Conservation (phyloP, 352 stramenopile species). For the Phytophthora ramorum region DNA sequence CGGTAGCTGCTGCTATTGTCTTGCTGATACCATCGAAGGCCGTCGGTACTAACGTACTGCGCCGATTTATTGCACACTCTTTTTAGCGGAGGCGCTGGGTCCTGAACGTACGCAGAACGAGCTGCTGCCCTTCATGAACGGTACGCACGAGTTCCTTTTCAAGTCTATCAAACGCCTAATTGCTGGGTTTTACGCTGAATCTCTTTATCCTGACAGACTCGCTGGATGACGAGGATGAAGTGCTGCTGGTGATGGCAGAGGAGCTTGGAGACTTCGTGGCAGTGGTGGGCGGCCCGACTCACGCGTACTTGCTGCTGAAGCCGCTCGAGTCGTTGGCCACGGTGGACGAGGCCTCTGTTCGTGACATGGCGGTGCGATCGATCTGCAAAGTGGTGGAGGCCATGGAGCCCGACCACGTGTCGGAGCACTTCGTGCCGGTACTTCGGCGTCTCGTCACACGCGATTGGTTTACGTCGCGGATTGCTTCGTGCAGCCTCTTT, state of each 20-base stretch:
- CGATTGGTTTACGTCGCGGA: slow-evolving; percentile 95
- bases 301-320: slow-evolving; percentile 92
- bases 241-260: slow-evolving; percentile 95
- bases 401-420: slow-evolving; percentile 89
- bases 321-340: slow-evolving; percentile 94
- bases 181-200: background rate
- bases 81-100: slow-evolving; percentile 87
- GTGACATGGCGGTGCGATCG: slow-evolving; percentile 92
- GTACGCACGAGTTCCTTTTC: slow-evolving; percentile 39
- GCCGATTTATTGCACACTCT: slow-evolving; percentile 8
- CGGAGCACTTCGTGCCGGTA: slow-evolving; percentile 93
- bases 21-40: background rate
- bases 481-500: slow-evolving; percentile 87
- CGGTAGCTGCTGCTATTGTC: slow-evolving; percentile 45
- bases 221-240: slow-evolving; percentile 98
- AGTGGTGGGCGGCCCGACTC: slow-evolving; percentile 89
- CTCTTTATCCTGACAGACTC: slow-evolving; percentile 76
- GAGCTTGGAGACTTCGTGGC: slow-evolving; percentile 91
- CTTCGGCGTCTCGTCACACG: slow-evolving; percentile 93
- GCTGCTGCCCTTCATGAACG: slow-evolving; percentile 98
- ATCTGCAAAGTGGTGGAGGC: slow-evolving; percentile 89
- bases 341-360: slow-evolving; percentile 95
- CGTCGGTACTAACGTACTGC: slow-evolving; percentile 15
- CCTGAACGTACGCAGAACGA: slow-evolving; percentile 93
- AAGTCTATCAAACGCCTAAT: background rate